Evolutionary conservation across 352 stramenopile species (phyloP).

Genomic region (Bremia lactucae): DNA sequence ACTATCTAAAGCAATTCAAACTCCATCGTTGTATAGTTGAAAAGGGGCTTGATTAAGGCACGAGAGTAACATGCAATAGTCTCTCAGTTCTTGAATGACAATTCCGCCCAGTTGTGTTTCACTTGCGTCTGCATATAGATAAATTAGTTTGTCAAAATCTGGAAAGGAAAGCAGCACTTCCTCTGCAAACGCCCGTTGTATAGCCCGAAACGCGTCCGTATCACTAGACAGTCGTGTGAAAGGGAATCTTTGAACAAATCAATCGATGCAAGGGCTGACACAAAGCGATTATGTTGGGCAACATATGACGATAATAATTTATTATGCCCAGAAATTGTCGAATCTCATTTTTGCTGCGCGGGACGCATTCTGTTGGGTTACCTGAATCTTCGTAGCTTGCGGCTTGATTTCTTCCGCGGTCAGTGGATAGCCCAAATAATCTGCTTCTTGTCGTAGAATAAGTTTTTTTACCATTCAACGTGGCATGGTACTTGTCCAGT

Average conservation of each 20-base stretch:
- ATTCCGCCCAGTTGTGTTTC: not conserved
- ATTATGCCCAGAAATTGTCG: too few relatives aligned
- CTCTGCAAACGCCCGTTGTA: not conserved
- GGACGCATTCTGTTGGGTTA: not conserved
- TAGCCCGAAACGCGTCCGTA: not conserved
- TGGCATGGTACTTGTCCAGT: not conserved
- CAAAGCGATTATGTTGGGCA: too few relatives aligned
- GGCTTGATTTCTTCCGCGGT: not conserved
- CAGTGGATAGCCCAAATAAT: not conserved
- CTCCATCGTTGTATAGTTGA: not conserved
- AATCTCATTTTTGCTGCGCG: too few relatives aligned
- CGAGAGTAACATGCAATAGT: not conserved
- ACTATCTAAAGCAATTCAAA: not conserved
- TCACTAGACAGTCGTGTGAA: too few relatives aligned
- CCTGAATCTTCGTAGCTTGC: not conserved
- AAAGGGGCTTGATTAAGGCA: not conserved
- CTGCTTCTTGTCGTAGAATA: not conserved
- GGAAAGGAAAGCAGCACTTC: not conserved
- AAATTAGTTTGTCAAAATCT: not conserved
- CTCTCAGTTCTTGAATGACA: not conserved
- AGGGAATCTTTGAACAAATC: too few relatives aligned
- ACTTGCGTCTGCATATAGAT: not conserved
- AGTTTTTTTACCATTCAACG: not conserved
- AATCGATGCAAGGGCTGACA: too few relatives aligned
- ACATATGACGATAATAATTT: too few relatives aligned